Conservation (phyloP, 306 rosid species). For the Pterocarpus macrocarpus region DNA sequence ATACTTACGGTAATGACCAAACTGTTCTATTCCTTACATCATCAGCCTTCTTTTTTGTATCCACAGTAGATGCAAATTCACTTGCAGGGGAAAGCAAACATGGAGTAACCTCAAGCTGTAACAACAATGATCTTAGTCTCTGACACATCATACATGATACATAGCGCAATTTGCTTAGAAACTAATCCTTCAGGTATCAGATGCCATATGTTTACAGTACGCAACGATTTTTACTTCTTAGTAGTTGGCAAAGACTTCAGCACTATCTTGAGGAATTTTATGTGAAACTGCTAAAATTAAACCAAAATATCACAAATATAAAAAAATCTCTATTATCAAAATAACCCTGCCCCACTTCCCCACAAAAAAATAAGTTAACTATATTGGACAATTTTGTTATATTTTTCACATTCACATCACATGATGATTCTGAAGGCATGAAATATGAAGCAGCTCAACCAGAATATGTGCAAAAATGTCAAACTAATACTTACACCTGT, state of each 20-base stretch:
- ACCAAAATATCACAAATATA: not conserved
- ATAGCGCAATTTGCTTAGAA: not conserved
- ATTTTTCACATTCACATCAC: conserved; percentile 10
- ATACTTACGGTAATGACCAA: conserved; percentile 95
- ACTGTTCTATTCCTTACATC: conserved; percentile 73
- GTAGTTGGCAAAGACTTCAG: conserved; percentile 16
- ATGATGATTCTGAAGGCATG: conserved; percentile 36
- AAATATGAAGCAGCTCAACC: conserved; percentile 18
- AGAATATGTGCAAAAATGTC: conserved; percentile 16
- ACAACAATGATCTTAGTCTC: conserved; percentile 49
- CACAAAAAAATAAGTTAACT: not conserved
- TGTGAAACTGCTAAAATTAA: not conserved
- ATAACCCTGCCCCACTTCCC: not conserved
- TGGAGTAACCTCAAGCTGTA: conserved; percentile 95
- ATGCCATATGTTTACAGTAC: conserved; percentile 11
- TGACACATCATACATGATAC: conserved; percentile 26
- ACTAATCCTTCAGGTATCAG: conserved; percentile 19
- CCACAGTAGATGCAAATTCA: conserved; percentile 49
- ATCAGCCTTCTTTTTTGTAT: conserved; percentile 49
- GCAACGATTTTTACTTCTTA: conserved; percentile 15
- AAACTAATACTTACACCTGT: conserved; percentile 13
- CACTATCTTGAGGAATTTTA: conserved; percentile 10
- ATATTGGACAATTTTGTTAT: conserved; percentile 15
- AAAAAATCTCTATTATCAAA: not conserved
- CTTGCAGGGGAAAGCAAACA: conserved; percentile 78